Percentiles rank a stretch among this genome's conserved stretches.
phyloP scores from a whole-genome alignment of 768 basidiomycete genomes.

The Termitomyces sp. region DNA sequence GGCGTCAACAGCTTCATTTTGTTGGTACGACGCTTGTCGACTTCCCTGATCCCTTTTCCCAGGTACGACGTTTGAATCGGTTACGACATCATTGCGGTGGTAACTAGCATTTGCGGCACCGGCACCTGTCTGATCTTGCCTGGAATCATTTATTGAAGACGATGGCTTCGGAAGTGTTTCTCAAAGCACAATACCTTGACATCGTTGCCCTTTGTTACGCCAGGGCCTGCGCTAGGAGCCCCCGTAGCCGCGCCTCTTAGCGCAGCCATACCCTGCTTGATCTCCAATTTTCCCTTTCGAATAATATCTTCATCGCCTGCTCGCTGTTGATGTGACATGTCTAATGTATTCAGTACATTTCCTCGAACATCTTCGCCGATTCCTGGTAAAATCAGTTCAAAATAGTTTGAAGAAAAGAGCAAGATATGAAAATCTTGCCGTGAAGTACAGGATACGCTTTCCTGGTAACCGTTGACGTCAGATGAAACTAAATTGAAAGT shows the following conservation, averaged over 20 bases:
- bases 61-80: background rate
- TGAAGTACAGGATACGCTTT: background rate
- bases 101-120: background rate
- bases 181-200: background rate
- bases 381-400: slow-evolving; percentile 19
- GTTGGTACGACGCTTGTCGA: background rate
- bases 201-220: background rate
- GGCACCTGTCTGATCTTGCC: background rate
- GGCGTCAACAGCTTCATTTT: background rate
- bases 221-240: background rate
- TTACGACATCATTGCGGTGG: background rate
- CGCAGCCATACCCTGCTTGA: slow-evolving; percentile 31
- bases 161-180: no score
- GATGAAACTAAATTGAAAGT: no score
- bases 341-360: slow-evolving; percentile 32
- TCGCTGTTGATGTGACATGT: slow-evolving; percentile 23
- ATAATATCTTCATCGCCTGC: slow-evolving; percentile 29
- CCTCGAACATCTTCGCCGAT: slow-evolving; percentile 41
- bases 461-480: background rate
- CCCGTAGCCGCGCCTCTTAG: slow-evolving; percentile 9
- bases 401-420: no score
- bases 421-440: background rate
- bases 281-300: slow-evolving; percentile 31
- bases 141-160: background rate
- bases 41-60: background rate